Conservation (phyloP, 371 early-diverging fungal species). For the Rhizopus arrhizus region DNA sequence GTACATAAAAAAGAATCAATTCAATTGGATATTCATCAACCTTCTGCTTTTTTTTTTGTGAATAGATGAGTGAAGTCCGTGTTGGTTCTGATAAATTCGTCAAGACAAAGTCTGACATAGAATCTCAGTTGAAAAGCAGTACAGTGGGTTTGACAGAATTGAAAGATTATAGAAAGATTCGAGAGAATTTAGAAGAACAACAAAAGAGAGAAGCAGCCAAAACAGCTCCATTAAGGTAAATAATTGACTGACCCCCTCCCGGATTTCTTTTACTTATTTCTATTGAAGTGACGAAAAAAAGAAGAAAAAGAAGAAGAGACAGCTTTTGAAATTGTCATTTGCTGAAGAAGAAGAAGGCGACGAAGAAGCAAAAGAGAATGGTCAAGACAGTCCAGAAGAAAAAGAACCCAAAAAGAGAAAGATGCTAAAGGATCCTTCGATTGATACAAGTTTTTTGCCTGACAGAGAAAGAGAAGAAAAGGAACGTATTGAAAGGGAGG, state of each 20-base stretch:
- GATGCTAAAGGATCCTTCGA: conserved; percentile 83
- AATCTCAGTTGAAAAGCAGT: conserved; percentile 81
- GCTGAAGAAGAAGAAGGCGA: conserved; percentile 53
- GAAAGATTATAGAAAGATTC: conserved; percentile 87
- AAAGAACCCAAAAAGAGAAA: conserved; percentile 56
- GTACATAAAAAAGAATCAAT: conserved; percentile 29
- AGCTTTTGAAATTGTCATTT: conserved; percentile 73
- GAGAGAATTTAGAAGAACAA: conserved; percentile 78
- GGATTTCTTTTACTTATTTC: not conserved
- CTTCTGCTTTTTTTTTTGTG: not conserved
- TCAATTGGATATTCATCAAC: too few relatives aligned
- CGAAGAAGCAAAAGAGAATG: conserved; percentile 44
- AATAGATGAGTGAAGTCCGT: conserved; percentile 72
- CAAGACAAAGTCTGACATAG: conserved; percentile 73
- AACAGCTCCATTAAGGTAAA: conserved; percentile 54
- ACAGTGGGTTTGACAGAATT: conserved; percentile 89
- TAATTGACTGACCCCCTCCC: not conserved
- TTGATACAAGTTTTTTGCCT: conserved; percentile 93
- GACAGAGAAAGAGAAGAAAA: conserved; percentile 88
- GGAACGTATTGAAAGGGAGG: conserved; percentile 67
- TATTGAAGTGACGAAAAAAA: conserved; percentile 55
- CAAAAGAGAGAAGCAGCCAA: conserved; percentile 77
- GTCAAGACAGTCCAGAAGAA: conserved; percentile 27
- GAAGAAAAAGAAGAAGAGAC: conserved; percentile 66
- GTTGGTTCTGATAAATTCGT: conserved; percentile 85